Conservation (phyloP, 805 yeast species). For the Metschnikowia reukaufii region DNA sequence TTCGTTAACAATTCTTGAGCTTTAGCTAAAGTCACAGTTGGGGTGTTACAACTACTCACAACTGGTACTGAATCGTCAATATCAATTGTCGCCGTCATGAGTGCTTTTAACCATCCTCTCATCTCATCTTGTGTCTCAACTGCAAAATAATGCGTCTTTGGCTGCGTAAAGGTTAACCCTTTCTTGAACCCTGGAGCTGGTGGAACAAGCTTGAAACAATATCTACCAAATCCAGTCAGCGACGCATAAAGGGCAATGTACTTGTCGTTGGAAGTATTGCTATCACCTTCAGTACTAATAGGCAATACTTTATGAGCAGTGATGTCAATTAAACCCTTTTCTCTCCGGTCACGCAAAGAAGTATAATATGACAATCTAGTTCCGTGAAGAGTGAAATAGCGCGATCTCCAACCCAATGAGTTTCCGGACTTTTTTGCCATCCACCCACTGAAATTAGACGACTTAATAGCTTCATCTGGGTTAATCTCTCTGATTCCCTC, state of each 20-base stretch:
- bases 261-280: slow-evolving; percentile 67
- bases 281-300: slow-evolving; percentile 38
- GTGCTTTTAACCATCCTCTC: slow-evolving; percentile 93
- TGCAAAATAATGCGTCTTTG: slow-evolving; percentile 93
- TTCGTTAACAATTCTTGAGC: slow-evolving; percentile 86
- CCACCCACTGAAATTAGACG: slow-evolving; percentile 88
- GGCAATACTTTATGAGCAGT: slow-evolving; percentile 93
- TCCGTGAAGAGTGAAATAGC: slow-evolving; percentile 86
- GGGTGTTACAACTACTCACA: slow-evolving; percentile 88
- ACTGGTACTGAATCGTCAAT: slow-evolving; percentile 91
- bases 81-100: slow-evolving; percentile 95
- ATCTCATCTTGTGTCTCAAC: slow-evolving; percentile 89
- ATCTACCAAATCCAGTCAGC: slow-evolving; percentile 89
- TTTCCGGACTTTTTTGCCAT: slow-evolving; percentile 87
- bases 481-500: slow-evolving; percentile 82
- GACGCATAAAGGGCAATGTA: slow-evolving; percentile 87
- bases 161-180: slow-evolving; percentile 95
- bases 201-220: slow-evolving; percentile 88
- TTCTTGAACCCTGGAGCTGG: slow-evolving; percentile 97
- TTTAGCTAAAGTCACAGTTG: slow-evolving; percentile 83
- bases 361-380: slow-evolving; percentile 89
- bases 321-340: slow-evolving; percentile 91
- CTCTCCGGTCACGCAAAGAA: slow-evolving; percentile 73
- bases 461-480: slow-evolving; percentile 74
- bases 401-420: slow-evolving; percentile 82